Evolutionary conservation across 2,329 filamentous ascomycete species (phyloP), one percentile per base, ranked within the genome.

Genomic region (Aspergillus fischeri): DNA sequence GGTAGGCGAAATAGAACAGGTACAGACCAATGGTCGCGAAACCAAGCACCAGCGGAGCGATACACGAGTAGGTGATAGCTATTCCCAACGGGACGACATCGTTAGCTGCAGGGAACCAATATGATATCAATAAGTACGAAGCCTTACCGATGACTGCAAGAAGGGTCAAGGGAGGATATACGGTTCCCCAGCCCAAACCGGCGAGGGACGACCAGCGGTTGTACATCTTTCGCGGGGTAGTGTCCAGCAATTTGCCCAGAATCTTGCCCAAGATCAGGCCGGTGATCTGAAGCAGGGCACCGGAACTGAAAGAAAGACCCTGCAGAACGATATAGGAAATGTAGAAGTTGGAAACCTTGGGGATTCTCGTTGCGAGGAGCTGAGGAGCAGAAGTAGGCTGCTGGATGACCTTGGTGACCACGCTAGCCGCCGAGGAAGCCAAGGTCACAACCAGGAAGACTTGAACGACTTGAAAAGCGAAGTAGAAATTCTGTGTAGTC

Each of bases 241-340:
- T 86, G 60, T 92, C 84, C 28, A 95, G 79, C 60, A 90, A 79
- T 65, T 86, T 89, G 72, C 92, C 90, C 49, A 92, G 78, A 5
- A 96, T 70, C 52, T 86, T 85, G 69, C 89, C 90, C 29, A 95
- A 74, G 49, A 92, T 74, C 52, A 97, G 81, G 17, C 91, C 91
- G 21, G 76, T 79, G 49, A 89, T 82, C 65, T 95, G 91, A 2
- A 95, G 80, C 4, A 97, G 75, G 1, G 89, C 83, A 49, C 87
- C 84, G 0, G 90, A 83, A 3, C 91, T 89, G 60, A 93, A 86
- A 1, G 87, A 88, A 57, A 97, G 75, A 35, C 93, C 95, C 74
- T 97, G 94, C 2, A 99, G 84, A 32, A 97, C 85, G 63, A 99
- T 95, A 77, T 97, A 99, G 0, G 89, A 91, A 21, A 97, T 87